These are phyloP conservation scores for Neocatenulostroma microsporum DNA, from an alignment of 2,329 filamentous ascomycete genomes.

Conservation along the genomic window DNA sequence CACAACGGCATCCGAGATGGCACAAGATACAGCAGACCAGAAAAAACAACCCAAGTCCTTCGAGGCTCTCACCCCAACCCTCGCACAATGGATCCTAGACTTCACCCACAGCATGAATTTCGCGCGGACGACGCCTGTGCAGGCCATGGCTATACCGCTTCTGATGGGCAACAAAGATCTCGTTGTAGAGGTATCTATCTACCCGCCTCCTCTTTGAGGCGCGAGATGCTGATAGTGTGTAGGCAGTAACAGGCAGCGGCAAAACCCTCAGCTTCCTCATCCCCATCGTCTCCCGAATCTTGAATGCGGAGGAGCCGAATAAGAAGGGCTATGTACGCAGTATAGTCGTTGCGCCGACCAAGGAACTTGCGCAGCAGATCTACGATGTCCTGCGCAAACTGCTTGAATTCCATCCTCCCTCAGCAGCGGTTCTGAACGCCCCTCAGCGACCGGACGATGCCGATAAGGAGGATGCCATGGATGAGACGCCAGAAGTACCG, in stretches of 20 bases:
- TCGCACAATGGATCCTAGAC: slow-evolving; percentile 79
- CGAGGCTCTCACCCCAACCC: slow-evolving; percentile 60
- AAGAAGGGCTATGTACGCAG: slow-evolving; percentile 86
- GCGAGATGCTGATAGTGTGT: background rate
- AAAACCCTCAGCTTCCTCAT: slow-evolving; percentile 85
- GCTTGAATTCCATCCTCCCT: slow-evolving; percentile 73
- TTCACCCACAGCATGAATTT: slow-evolving; percentile 81
- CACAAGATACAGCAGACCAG: background rate
- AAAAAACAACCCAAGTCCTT: slow-evolving; percentile 48
- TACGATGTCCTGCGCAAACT: slow-evolving; percentile 70
- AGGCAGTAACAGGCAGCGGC: slow-evolving; percentile 82
- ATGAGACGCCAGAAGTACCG: slow-evolving; percentile 35
- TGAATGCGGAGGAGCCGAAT: slow-evolving; percentile 70
- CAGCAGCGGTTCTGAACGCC: slow-evolving; percentile 59
- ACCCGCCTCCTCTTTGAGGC: too few relatives aligned
- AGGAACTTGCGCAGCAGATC: slow-evolving; percentile 88
- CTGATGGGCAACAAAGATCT: slow-evolving; percentile 88
- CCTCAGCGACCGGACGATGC: slow-evolving; percentile 25
- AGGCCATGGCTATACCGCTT: slow-evolving; percentile 80
- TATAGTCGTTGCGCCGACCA: slow-evolving; percentile 85
- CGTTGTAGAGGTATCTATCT: slow-evolving; percentile 74
- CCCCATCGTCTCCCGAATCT: slow-evolving; percentile 71
- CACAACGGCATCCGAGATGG: too few relatives aligned
- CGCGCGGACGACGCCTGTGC: slow-evolving; percentile 83
- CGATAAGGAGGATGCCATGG: slow-evolving; percentile 36